Evolutionary conservation across 1,284 basidiomycete genomes (phyloP), one percentile per base, ranked within the genome.

Genomic region (Ustilago loliicola): DNA sequence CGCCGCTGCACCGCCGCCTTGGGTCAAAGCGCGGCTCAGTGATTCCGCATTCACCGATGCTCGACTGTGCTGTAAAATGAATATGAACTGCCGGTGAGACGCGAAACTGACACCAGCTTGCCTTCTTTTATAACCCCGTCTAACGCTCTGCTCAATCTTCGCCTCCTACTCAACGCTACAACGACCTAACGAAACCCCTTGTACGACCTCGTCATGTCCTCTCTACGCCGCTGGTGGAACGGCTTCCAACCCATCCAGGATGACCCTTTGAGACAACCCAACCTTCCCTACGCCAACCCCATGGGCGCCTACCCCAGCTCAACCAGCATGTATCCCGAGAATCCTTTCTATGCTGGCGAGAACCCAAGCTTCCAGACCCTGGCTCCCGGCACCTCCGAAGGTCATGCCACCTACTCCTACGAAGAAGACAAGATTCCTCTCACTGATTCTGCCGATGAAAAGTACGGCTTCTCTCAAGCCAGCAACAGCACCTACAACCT

Each of bases 341-440:
- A 79, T 29, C 77, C 77, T 1, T 79, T 75, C 66, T 79, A 79
- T 40, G 48, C 59, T 2, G 77, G 59, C 45, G 77, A 79, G 21
- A 79, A 79, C 51, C 65, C 61, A 2, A 75, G 72, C 60, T 72
- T 63, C 17, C 69, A 72, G 21, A 79, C 72, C 0, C 42, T 79
- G 0, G 59, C 61, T 17, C 61, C 72, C 2, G 65, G 47, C 38
- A 59, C 72, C 21, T 74, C 77, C 7, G 77, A 79, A n/a, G 66
- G 60, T 1, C 77, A 79, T 30, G 45, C 32, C 8, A 34, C 47
- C 34, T 79, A 75, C 45, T 19, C 64, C 1, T 80, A 80, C 51
- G 72, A 76, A 19, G 80, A 83, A 29, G 81, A 83, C 52, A 75
- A 74, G 59, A 48, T 79, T 1, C 81, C 80, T 9, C 74, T 83